Evolutionary conservation across 768 basidiomycete species (phyloP), one percentile per base, ranked within the genome.

Genomic region (Suillus luteus): DNA sequence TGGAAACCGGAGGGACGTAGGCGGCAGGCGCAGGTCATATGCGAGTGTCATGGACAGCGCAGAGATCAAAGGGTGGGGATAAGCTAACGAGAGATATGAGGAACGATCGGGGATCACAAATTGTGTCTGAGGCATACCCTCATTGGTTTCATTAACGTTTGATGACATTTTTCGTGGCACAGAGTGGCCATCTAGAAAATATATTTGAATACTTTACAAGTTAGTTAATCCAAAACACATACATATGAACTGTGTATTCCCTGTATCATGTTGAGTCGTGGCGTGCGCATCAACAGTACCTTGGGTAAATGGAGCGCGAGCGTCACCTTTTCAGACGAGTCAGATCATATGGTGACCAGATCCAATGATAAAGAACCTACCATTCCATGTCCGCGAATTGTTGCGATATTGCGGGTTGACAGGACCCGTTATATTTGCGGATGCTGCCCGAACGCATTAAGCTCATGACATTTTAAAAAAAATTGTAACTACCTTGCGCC

Each of bases 11-110:
- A 62, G 27, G n/a, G 43, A 27, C 1, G 37, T 40, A 1, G 60
- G 64, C 2, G 62, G 31, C 5, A 52, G 33, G 14, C 60, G 64
- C 19, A 64, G 15, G 24, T 64, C 60, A 48, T 62, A 64, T 6
- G 22, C 8, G 6, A 49, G 2, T 31, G 59, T 24, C n/a, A 33
- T 14, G 22, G 35, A 59, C 7, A 27, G 38, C 27, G 59, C 22
- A 2, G 62, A 37, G 7, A 60, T 48, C n/a, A 60, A 22, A 22
- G 46, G 46, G 22, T 48, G 46, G 46, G 22, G 57, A 19, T 24
- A 12, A 15, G 31, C 22, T 48, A 12, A 22, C 1, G 5, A 22
- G 24, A 35, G 5, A 27, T n/a, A 38, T 61, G 24, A 61, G 44
- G 33, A 35, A n/a, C 40, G 10, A 33, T 22, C 1, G 35, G 17